Evolutionary conservation across 1,284 basidiomycete species (phyloP).

Genomic region (Cryptococcus maquisensis): DNA sequence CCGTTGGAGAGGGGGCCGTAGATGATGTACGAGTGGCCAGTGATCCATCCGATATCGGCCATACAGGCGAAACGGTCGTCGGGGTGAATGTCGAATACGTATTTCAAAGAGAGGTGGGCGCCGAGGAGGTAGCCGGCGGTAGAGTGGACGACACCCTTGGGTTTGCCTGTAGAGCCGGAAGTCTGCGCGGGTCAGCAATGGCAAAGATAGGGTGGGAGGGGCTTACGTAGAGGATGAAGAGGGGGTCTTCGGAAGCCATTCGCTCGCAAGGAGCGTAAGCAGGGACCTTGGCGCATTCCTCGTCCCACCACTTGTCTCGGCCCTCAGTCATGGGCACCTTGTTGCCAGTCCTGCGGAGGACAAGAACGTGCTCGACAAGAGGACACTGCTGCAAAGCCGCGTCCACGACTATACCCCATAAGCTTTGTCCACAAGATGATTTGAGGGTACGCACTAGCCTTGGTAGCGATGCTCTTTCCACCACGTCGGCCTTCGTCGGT

Average conservation of each 20-base stretch:
- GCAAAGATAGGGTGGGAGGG: constrained; percentile 1
- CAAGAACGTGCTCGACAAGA: constrained; percentile 82
- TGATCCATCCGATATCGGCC: constrained; percentile 99
- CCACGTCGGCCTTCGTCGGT: constrained; percentile 93
- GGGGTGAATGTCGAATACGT: constrained; percentile 93
- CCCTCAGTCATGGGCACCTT: constrained; percentile 77
- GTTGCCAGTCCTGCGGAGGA: constrained; percentile 83
- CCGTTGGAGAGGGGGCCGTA: constrained; percentile 89
- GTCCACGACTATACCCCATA: constrained; percentile 63
- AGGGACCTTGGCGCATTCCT: constrained; percentile 78
- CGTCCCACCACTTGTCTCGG: constrained; percentile 95
- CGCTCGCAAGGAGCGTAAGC: constrained; percentile 83
- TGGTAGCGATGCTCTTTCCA: constrained; percentile 92
- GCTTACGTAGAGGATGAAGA: constrained; percentile 95
- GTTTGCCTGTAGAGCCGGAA: constrained; percentile 92
- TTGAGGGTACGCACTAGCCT: constrained; percentile 56
- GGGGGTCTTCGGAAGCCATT: constrained; percentile 86
- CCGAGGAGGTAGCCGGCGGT: constrained; percentile 91
- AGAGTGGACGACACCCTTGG: constrained; percentile 94
- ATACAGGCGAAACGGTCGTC: constrained; percentile 93
- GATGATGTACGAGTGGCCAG: constrained; percentile 95
- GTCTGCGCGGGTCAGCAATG: constrained; percentile 56
- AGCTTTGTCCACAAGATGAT: neutral
- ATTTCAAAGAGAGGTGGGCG: constrained; percentile 87
- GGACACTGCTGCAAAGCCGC: constrained; percentile 83